These are phyloP conservation scores for Rhizopogon vinicolor DNA, from an alignment of 768 basidiomycete species.

Conservation along the genomic window DNA sequence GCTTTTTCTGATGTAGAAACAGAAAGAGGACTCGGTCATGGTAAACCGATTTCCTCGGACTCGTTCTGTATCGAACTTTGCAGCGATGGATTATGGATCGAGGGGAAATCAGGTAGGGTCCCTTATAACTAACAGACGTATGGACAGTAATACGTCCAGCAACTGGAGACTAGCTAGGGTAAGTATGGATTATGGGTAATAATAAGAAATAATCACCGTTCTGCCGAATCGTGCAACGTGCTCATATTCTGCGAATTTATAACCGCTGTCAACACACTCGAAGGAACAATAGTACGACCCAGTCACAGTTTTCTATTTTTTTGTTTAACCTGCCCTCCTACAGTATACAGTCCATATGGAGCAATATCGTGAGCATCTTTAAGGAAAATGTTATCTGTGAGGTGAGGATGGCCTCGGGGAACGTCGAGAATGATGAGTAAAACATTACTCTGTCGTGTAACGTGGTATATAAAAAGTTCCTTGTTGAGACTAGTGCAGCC, in stretches of 20 bases:
- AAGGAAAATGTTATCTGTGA: neutral
- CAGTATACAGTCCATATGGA: neutral
- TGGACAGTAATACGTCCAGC: too few species aligned
- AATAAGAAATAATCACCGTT: too few species aligned
- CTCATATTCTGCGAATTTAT: too few species aligned
- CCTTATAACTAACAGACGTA: too few species aligned
- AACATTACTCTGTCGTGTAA: conserved; percentile 10
- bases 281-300: neutral
- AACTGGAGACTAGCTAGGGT: too few species aligned
- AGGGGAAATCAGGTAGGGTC: too few species aligned
- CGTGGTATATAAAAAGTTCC: conserved; percentile 11
- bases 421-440: neutral
- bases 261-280: too few species aligned
- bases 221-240: too few species aligned
- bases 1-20: neutral
- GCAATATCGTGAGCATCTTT: neutral
- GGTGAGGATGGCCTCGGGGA: neutral
- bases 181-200: too few species aligned
- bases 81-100: neutral
- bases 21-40: conserved; percentile 36
- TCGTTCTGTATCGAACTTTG: conserved; percentile 32
- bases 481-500: conserved; percentile 4
- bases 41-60: conserved; percentile 30
- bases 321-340: neutral
- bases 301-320: neutral